Percentiles rank a stretch among this genome's conserved stretches.
Conservation (phyloP, 805 yeast species). For the Metschnikowia henanensis region DNA sequence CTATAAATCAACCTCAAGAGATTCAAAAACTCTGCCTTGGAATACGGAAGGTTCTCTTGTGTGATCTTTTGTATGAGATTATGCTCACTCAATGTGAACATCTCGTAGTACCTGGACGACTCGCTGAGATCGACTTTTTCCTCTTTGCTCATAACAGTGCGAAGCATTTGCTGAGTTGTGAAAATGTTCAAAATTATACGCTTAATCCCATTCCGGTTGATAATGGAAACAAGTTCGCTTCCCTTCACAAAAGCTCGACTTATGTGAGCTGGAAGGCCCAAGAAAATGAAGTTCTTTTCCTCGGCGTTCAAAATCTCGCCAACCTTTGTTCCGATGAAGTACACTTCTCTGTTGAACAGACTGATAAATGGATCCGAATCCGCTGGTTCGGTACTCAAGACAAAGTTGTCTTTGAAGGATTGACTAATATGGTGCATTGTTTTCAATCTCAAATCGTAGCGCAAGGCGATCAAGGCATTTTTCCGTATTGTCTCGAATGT, state of each 20-base stretch:
- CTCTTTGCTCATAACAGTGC: conserved; percentile 54
- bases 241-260: conserved; percentile 53
- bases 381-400: conserved; percentile 56
- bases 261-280: conserved; percentile 52
- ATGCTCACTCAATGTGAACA: conserved; percentile 51
- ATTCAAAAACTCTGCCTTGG: conserved; percentile 47
- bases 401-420: conserved; percentile 48
- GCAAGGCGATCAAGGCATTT: conserved; percentile 45
- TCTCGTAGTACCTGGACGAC: conserved; percentile 56
- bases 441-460: conserved; percentile 58
- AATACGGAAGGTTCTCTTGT: conserved; percentile 34
- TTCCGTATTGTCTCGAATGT: conserved; percentile 36
- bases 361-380: conserved; percentile 59
- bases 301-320: conserved; percentile 30
- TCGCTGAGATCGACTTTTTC: conserved; percentile 52
- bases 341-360: conserved; percentile 49
- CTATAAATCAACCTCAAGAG: conserved; percentile 54
- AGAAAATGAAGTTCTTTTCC: conserved; percentile 32
- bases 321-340: conserved; percentile 45
- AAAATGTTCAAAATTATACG: conserved; percentile 60
- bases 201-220: conserved; percentile 60
- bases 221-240: conserved; percentile 46
- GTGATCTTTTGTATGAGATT: conserved; percentile 42
- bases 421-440: conserved; percentile 51
- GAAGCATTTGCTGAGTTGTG: conserved; percentile 67